phyloP scores from a whole-genome alignment of 2,329 filamentous ascomycete species.

The Diaporthe sp. region DNA sequence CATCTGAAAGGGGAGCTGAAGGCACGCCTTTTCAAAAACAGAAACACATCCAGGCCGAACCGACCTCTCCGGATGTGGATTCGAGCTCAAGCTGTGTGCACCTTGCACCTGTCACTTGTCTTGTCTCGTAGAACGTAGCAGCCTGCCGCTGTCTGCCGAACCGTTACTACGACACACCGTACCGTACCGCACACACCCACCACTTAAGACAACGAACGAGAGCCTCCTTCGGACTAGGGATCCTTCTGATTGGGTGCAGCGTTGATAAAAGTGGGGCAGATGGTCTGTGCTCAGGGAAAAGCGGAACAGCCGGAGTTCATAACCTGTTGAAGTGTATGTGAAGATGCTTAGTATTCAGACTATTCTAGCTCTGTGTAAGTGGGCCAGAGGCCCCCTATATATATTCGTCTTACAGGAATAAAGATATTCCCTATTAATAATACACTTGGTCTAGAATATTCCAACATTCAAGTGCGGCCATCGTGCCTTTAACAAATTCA shows the following conservation, averaged over 20 bases:
- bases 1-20: background rate
- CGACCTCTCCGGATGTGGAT: slow-evolving; percentile 3
- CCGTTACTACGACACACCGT: slow-evolving; percentile 5
- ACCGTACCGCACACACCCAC: background rate
- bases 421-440: too few relatives aligned
- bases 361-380: too few relatives aligned
- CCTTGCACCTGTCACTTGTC: slow-evolving; percentile 11
- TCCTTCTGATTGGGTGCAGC: too few relatives aligned
- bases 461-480: slow-evolving; percentile 41
- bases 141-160: slow-evolving; percentile 11
- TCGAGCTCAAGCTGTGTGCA: slow-evolving; percentile 4
- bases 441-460: too few relatives aligned
- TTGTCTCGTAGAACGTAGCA: slow-evolving; percentile 8
- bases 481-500: slow-evolving; percentile 39
- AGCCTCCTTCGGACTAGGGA: slow-evolving; percentile 28
- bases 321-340: too few relatives aligned
- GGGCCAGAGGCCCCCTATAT: too few relatives aligned
- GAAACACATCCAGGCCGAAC: slow-evolving; percentile 5
- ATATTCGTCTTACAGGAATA: too few relatives aligned
- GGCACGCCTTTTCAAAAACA: background rate
- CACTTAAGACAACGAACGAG: slow-evolving; percentile 9
- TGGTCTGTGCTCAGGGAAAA: too few relatives aligned
- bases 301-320: too few relatives aligned
- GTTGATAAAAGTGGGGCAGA: too few relatives aligned
- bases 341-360: too few relatives aligned